Percentiles rank a stretch among this genome's conserved stretches.
phyloP scores from a whole-genome alignment of 495 filamentous ascomycete species.

The Articulospora tetracladia region DNA sequence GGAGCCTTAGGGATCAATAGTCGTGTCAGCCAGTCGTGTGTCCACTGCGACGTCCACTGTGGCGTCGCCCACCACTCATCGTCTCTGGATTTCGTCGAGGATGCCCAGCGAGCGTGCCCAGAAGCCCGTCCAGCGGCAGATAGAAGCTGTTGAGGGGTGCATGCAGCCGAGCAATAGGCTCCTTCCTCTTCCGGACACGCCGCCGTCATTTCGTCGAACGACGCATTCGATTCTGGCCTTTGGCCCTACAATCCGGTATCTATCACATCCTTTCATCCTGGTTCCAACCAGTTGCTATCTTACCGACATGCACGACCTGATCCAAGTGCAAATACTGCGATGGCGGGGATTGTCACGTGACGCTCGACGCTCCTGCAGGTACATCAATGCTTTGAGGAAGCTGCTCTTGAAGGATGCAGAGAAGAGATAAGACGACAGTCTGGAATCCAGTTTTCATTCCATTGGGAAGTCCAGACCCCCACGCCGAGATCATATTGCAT shows the following conservation, averaged over 20 bases:
- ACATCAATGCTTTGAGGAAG: neutral
- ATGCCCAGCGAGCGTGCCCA: neutral
- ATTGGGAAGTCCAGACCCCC: neutral
- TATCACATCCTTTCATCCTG: neutral
- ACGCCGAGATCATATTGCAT: neutral
- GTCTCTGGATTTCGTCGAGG: neutral
- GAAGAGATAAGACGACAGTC: neutral
- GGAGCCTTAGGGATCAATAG: too few relatives aligned
- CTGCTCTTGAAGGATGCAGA: neutral
- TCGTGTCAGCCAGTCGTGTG: neutral
- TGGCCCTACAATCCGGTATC: neutral
- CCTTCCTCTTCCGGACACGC: neutral
- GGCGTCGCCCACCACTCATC: too few relatives aligned
- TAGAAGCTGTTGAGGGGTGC: neutral
- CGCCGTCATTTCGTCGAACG: neutral
- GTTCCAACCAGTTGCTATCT: neutral
- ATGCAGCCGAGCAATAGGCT: neutral
- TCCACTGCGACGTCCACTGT: neutral
- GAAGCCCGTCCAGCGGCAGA: neutral
- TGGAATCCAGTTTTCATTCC: neutral
- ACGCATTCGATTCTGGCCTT: neutral
- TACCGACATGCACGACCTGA: too few relatives aligned
- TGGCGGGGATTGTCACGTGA: neutral
- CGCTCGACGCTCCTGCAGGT: neutral
- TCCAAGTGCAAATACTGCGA: neutral